Evolutionary conservation across 768 basidiomycete genomes (phyloP).

Genomic region (Leccinum ochraceum): DNA sequence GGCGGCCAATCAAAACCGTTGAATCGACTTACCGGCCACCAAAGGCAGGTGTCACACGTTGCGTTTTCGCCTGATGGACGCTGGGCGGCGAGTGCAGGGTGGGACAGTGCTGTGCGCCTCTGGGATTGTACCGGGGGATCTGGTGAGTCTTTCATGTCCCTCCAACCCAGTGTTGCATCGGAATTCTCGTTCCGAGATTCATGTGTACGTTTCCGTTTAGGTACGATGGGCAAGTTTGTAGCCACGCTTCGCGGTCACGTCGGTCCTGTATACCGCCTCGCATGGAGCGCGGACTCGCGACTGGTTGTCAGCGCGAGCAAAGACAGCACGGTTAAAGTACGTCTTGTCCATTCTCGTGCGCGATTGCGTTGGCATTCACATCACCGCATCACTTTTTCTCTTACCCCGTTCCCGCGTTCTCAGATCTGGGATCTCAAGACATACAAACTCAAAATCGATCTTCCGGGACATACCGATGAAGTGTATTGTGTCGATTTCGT

Average conservation of each 20-base stretch:
- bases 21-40: slow-evolving; percentile 91
- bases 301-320: slow-evolving; percentile 94
- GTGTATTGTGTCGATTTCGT: slow-evolving; percentile 99
- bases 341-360: slow-evolving; percentile 19
- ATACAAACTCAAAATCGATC: slow-evolving; percentile 90
- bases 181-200: background rate
- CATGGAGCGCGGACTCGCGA: slow-evolving; percentile 94
- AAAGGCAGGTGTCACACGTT: slow-evolving; percentile 92
- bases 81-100: slow-evolving; percentile 89
- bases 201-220: background rate
- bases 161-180: background rate
- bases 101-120: slow-evolving; percentile 87
- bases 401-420: background rate
- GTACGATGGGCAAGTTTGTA: slow-evolving; percentile 74
- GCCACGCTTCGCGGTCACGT: slow-evolving; percentile 92
- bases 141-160: slow-evolving; percentile 34
- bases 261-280: slow-evolving; percentile 89
- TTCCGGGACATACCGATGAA: slow-evolving; percentile 96
- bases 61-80: slow-evolving; percentile 94
- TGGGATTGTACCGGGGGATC: slow-evolving; percentile 62
- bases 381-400: background rate
- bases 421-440: slow-evolving; percentile 96
- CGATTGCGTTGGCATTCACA: background rate
- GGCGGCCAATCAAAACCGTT: slow-evolving; percentile 63
- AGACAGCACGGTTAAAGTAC: slow-evolving; percentile 92